Evolutionary conservation across 257 asterid genomes (phyloP), one percentile per base, ranked within the genome.

Genomic region (Gynochthodes officinalis): DNA sequence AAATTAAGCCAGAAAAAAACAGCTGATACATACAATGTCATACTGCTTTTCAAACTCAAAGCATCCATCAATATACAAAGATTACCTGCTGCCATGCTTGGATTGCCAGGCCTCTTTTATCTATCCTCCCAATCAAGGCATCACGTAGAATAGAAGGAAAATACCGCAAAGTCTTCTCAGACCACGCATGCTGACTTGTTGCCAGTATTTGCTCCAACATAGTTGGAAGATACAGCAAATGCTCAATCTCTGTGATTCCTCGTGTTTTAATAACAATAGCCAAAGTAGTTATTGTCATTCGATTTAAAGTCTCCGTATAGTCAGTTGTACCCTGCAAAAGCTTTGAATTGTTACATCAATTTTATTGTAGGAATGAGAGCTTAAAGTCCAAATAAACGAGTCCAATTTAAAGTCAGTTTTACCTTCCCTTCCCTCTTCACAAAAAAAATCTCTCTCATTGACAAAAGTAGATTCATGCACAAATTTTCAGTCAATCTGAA

Each of bases 351-450:
- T 59, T 71, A 74, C 72, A 71, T 74, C 64, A 48, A 61, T 14
- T 53, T 53, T 46, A 4, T 32, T 55, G 11, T 10, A 44, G 63
- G 23, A 42, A 27, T 39, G 42, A 48, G 33, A 30, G 25, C 2
- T 8, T 13, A 9, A 0, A 4, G 7, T 9, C 6, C 16, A 60
- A 25, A 50, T 11, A 32, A 68, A 32, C 25, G 10, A 53, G 15
- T n/a, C 23, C 21, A 30, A 60, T 48, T 39, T 40, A 40, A 64
- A 44, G 27, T 27, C 46, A 46, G 65, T 73, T 76, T 69, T 78
- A 94, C 99, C 97, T 94, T 94, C 75, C 95, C 98, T 74, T 94
- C 99, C 82, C 95, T 91, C 88, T 91, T 94, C 75, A 94, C 95
- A 69, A 78, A 80, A 83, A 91, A 94, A 84, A 89, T 86, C 71